Base-by-base conservation (phyloP, 1,139 yeast species). In the Scheffersomyces insectosa region DNA sequence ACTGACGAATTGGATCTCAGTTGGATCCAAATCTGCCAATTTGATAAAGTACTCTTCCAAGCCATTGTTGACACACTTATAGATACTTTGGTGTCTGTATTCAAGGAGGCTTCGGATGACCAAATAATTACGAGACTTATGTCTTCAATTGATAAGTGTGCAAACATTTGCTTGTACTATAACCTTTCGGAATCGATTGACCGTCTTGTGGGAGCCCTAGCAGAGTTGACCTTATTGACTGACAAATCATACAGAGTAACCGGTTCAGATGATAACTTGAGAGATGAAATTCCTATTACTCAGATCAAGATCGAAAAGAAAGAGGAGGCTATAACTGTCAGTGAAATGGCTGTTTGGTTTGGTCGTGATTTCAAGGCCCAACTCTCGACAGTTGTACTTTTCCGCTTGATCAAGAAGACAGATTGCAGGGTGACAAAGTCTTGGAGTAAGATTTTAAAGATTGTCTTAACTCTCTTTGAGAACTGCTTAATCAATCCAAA, bases 311-410 rank as follows among this genome's bases (percentile, higher is more conserved):
- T 75, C 12, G 77, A 77, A 31, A 73, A 73, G 42, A 76, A 70
- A 36, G 68, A 72, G 1, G 83, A 81, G 20, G 77, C 80, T 3
- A 72, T 85, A 32, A 84, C 88, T 8, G 93, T 93, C 3, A 85
- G 95, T 59, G 91, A 88, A 46, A 68, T 83, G 48, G 81, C 97
- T 0, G 89, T 90, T 8, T 79, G 85, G 63, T 83, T 93, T 62
- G 99, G 99, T 6, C 76, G 86, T 39, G 95, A 90, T 58, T 88
- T 88, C 66, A 89, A 91, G 56, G 96, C 96, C 0, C 99, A 95
- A 60, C 70, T 93, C 50, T 87, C 97, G 4, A 77, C 90, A 1
- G 90, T 91, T 40, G 91, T 93, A 0, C 70, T 93, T 41, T 90
- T 93, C 68, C 75, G 95, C 52, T 79, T 93, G 33, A 70, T 89